A percentile compares a stretch with the other conserved stretches of the same genome.
These are phyloP conservation scores for Kwoniella shivajii DNA, from an alignment of 1,284 basidiomycete species.

Conservation along the genomic window DNA sequence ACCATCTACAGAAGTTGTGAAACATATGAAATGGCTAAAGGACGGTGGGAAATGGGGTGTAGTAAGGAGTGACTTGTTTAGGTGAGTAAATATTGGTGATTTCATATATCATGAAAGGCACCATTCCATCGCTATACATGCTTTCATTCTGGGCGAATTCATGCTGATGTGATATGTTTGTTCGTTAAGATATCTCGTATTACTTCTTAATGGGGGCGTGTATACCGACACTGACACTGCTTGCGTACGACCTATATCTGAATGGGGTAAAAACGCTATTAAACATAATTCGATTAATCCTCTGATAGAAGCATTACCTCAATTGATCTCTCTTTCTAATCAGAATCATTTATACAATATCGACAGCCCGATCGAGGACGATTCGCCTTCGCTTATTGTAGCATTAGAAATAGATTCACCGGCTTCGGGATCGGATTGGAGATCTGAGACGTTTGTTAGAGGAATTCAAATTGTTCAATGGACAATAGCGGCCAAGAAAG, in stretches of 20 bases:
- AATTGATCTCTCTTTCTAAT: constrained; percentile 9
- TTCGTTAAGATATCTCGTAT: constrained; percentile 26
- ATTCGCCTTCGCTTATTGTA: constrained; percentile 21
- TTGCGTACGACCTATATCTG: constrained; percentile 23
- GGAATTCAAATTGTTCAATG: constrained; percentile 38
- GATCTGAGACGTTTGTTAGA: constrained; percentile 24
- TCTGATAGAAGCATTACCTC: constrained; percentile 19
- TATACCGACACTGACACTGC: constrained; percentile 43
- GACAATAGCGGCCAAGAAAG: constrained; percentile 30
- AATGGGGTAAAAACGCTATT: constrained; percentile 22
- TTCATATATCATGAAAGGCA: too few species aligned
- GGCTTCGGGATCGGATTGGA: constrained; percentile 9
- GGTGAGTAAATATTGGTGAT: constrained; percentile 25
- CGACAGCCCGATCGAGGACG: constrained; percentile 2
- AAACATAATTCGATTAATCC: constrained; percentile 1
- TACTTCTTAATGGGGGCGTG: constrained; percentile 35
- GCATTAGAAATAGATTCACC: constrained; percentile 25
- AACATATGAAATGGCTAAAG: constrained; percentile 19
- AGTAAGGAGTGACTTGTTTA: constrained; percentile 30
- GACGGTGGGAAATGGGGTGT: constrained; percentile 17
- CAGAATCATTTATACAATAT: not conserved
- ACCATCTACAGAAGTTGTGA: constrained; percentile 2
- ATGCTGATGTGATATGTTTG: too few species aligned
- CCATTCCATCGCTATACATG: not conserved
- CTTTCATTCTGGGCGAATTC: not conserved